phyloP scores from a whole-genome alignment of 1,139 yeast species.

The Nakaseomyces uthaithaninus region DNA sequence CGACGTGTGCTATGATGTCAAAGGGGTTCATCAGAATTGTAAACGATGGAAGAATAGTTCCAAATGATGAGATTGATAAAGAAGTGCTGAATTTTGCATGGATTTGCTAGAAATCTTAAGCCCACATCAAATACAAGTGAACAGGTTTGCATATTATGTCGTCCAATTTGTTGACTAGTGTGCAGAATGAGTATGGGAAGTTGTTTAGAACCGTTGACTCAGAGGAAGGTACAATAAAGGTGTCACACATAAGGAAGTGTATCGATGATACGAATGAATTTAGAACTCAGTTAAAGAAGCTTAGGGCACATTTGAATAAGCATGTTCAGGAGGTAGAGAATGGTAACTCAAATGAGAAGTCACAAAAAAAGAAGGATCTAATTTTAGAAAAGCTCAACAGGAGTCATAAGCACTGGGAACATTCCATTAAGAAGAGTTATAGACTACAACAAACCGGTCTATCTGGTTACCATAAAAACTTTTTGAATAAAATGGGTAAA shows the following conservation, averaged over 20 bases:
- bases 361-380: constrained; percentile 20
- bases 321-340: constrained; percentile 23
- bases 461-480: constrained; percentile 31
- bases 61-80: too few species aligned
- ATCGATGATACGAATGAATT: constrained; percentile 27
- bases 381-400: constrained; percentile 26
- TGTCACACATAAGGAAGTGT: constrained; percentile 2
- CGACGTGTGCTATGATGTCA: too few species aligned
- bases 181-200: neutral
- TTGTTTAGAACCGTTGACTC: neutral
- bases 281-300: constrained; percentile 26
- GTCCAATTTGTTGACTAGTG: neutral
- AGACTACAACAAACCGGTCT: constrained; percentile 25
- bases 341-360: constrained; percentile 12
- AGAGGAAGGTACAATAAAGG: neutral
- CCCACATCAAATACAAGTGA: too few species aligned
- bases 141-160: too few species aligned
- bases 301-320: constrained; percentile 29
- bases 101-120: too few species aligned
- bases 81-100: too few species aligned
- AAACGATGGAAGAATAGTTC: too few species aligned
- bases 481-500: constrained; percentile 32
- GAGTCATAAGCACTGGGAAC: constrained; percentile 30
- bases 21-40: too few species aligned
- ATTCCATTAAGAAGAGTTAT: constrained; percentile 23